These are phyloP conservation scores for Wickerhamiella alocasiicola DNA, from an alignment of 805 yeast species.

Conservation along the genomic window DNA sequence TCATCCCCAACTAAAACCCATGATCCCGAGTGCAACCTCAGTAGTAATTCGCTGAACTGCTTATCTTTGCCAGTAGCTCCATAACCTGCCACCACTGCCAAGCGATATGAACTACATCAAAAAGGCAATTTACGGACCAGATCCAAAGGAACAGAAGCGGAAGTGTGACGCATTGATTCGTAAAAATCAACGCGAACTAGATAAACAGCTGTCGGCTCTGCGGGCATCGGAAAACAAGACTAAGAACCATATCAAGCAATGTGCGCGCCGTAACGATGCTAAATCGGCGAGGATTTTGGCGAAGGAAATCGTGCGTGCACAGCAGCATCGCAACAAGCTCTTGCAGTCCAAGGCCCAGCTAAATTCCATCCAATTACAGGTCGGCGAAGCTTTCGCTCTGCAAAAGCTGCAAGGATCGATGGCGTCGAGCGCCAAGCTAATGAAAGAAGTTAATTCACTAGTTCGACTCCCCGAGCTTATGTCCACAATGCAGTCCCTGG, in stretches of 20 bases:
- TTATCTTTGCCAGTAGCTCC: not conserved
- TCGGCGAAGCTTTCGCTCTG: slow-evolving; percentile 84
- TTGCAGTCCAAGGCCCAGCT: slow-evolving; percentile 74
- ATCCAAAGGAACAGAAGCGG: slow-evolving; percentile 71
- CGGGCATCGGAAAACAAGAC: slow-evolving; percentile 58
- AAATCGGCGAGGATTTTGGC: slow-evolving; percentile 72
- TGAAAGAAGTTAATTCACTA: slow-evolving; percentile 77
- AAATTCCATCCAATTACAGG: slow-evolving; percentile 74
- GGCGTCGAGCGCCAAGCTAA: slow-evolving; percentile 62
- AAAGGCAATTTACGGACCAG: slow-evolving; percentile 91
- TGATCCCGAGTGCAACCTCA: no score
- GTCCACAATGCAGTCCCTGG: slow-evolving; percentile 72
- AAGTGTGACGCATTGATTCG: slow-evolving; percentile 69
- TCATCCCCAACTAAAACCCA: no score
- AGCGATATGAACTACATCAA: slow-evolving; percentile 70
- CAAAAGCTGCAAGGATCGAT: slow-evolving; percentile 70
- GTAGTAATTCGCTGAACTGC: not conserved
- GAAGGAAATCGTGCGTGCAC: slow-evolving; percentile 59
- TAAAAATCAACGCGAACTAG: slow-evolving; percentile 73
- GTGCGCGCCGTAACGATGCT: slow-evolving; percentile 65
- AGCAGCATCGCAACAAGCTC: slow-evolving; percentile 61
- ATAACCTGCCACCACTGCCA: not conserved
- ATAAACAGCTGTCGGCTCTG: slow-evolving; percentile 57
- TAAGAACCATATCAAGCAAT: slow-evolving; percentile 55
- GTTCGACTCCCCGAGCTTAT: slow-evolving; percentile 68